Evolutionary conservation across 345 rosid genomes (phyloP), one percentile per base, ranked within the genome.

Genomic region (Stellera chamaejasme): DNA sequence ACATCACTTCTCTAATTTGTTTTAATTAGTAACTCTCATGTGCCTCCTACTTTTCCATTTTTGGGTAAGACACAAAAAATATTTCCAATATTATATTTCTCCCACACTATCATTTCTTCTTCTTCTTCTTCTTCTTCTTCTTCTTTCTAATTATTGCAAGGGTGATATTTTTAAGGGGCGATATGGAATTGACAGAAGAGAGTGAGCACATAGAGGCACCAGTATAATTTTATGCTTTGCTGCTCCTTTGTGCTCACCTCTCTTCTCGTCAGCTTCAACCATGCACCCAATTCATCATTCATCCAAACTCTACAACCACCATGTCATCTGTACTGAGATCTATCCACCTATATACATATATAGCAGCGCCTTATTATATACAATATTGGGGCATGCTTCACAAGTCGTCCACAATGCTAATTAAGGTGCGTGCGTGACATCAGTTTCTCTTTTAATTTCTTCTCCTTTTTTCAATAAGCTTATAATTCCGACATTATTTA

Each of bases 181-280:
- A 67, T 74, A 70, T 60, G 27, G 85, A 86, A 86, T 71, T 90
- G 97, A 90, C 97, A 90, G 97, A 90, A 90, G 97, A 90, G 97
- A 90, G 97, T 86, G 97, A 86, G 97, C 97, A 90, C 95, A 77
- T 90, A 84, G 83, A 73, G 78, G 83, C 78, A 74, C 62, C 79
- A 71, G 85, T 82, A 85, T 79, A 69, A 67, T 48, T 28, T 51
- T 79, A 75, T 86, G 77, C 83, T 56, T 46, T 62, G 23, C 23
- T 90, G 83, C 92, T 80, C 81, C 77, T 86, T 85, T 71, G 97
- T 90, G 97, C 95, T 86, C 95, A 90, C 81, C 65, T 71, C 92
- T 90, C 97, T 82, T 72, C 72, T 83, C 84, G 97, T 90, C 97
- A 86, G 80, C 69, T 84, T 84, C 86, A 19, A 19, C 84, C 76